phyloP scores from a whole-genome alignment of 1,284 basidiomycete genomes.

The Ustilago esculenta region DNA sequence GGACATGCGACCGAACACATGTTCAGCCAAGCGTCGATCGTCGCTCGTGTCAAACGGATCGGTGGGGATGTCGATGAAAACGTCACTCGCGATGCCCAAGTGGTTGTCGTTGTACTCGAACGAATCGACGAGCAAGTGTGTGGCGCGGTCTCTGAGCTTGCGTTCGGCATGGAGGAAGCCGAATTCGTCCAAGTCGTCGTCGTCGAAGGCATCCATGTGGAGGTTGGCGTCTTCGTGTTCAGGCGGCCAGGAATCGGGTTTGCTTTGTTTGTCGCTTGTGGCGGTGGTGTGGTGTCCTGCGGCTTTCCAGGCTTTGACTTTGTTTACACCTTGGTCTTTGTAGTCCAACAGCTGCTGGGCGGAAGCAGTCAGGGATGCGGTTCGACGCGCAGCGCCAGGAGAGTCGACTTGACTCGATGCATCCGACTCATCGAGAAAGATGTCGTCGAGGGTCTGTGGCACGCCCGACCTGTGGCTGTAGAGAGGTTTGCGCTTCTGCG shows the following conservation, averaged over 20 bases:
- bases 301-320: conserved; percentile 45
- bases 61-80: conserved; percentile 3
- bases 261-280: conserved; percentile 1
- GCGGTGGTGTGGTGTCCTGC: conserved; percentile 26
- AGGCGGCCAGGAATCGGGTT: conserved; percentile 14
- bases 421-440: conserved; percentile 10
- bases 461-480: neutral
- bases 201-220: neutral
- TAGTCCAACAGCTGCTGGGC: conserved; percentile 21
- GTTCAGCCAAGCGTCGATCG: conserved; percentile 27
- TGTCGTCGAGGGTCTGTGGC: conserved; percentile 9
- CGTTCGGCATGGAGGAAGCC: conserved; percentile 32
- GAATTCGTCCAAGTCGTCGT: conserved; percentile 31
- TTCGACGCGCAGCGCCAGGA: conserved; percentile 29
- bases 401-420: conserved; percentile 17
- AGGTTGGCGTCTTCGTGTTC: neutral
- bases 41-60: conserved; percentile 26
- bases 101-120: neutral
- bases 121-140: neutral
- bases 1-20: conserved; percentile 31
- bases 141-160: conserved; percentile 5
- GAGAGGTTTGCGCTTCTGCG: neutral
- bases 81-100: neutral
- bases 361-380: conserved; percentile 7
- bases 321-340: conserved; percentile 28